Conservation (phyloP, 1,284 basidiomycete genomes). For the Ceratobasidium sp. region DNA sequence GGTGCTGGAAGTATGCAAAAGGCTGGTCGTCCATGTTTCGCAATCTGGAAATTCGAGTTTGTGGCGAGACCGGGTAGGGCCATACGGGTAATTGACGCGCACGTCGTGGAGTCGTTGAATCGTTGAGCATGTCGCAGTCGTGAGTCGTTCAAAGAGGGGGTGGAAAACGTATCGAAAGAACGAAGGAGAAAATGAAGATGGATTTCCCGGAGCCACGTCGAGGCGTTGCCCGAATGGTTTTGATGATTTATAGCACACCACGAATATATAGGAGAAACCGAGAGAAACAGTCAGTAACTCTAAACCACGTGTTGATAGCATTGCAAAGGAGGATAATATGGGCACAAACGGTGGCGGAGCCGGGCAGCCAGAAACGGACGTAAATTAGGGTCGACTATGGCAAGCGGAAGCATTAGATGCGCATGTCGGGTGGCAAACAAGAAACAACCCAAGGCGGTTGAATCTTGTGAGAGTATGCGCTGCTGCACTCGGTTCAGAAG, state of each 20-base stretch:
- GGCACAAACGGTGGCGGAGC: constrained; percentile 20
- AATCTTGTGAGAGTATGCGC: not conserved
- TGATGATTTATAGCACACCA: constrained; percentile 5
- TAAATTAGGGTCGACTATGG: not conserved
- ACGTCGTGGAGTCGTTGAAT: constrained; percentile 32
- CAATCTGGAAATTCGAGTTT: constrained; percentile 14
- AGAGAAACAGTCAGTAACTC: constrained; percentile 31
- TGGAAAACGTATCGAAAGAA: constrained; percentile 1
- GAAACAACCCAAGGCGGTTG: constrained; percentile 2
- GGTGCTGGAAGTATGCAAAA: constrained; percentile 18
- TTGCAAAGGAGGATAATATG: constrained; percentile 18
- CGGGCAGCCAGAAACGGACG: constrained; percentile 1
- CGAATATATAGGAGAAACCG: constrained; percentile 9
- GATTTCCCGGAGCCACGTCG: constrained; percentile 3
- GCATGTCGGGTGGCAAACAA: constrained; percentile 38
- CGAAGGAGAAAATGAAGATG: not conserved
- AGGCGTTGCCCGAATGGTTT: constrained; percentile 4
- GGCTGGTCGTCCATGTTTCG: constrained; percentile 32
- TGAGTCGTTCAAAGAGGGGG: not conserved
- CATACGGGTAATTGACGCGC: constrained; percentile 2
- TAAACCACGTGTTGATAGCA: constrained; percentile 21
- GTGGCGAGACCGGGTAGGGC: constrained; percentile 21
- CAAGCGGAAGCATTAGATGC: not conserved
- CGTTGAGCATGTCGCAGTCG: constrained; percentile 19
- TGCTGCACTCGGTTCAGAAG: constrained; percentile 1